Conservation (phyloP, 1,284 basidiomycete genomes). For the Ustilago nuda region DNA sequence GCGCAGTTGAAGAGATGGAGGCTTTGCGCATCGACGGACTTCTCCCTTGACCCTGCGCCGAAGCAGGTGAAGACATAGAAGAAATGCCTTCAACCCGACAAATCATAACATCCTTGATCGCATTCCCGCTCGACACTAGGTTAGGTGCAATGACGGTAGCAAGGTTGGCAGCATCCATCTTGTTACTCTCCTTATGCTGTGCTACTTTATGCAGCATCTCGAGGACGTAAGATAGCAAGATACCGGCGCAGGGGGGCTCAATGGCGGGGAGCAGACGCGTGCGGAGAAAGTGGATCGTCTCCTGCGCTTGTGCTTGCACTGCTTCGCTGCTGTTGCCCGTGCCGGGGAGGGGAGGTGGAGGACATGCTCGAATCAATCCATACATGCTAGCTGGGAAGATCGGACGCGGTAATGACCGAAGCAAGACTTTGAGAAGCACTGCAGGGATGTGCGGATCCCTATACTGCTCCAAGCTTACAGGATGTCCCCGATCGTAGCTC, state of each 20-base stretch:
- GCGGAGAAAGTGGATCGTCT: constrained; percentile 68
- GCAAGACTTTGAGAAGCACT: constrained; percentile 84
- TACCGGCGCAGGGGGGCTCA: constrained; percentile 76
- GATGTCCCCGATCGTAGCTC: constrained; percentile 84
- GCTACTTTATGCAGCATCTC: constrained; percentile 83
- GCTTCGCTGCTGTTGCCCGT: neutral
- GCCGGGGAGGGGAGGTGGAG: constrained; percentile 62
- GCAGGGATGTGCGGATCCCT: constrained; percentile 82
- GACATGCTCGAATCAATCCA: constrained; percentile 77
- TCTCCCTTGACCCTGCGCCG: neutral
- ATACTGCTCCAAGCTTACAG: constrained; percentile 80
- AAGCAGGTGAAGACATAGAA: constrained; percentile 71
- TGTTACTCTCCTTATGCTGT: constrained; percentile 75
- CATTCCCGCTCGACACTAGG: constrained; percentile 70
- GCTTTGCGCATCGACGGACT: constrained; percentile 18
- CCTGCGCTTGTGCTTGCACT: constrained; percentile 70
- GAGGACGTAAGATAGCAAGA: constrained; percentile 78
- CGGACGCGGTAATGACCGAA: constrained; percentile 81
- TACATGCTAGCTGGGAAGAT: constrained; percentile 79
- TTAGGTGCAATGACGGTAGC: constrained; percentile 82
- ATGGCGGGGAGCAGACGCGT: constrained; percentile 74
- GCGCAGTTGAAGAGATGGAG: constrained; percentile 5
- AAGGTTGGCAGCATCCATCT: constrained; percentile 85
- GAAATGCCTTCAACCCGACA: constrained; percentile 78
- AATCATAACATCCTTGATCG: constrained; percentile 55